Evolutionary conservation across 805 yeast genomes (phyloP), one percentile per base, ranked within the genome.

Genomic region (Saccharomycopsis sp.): DNA sequence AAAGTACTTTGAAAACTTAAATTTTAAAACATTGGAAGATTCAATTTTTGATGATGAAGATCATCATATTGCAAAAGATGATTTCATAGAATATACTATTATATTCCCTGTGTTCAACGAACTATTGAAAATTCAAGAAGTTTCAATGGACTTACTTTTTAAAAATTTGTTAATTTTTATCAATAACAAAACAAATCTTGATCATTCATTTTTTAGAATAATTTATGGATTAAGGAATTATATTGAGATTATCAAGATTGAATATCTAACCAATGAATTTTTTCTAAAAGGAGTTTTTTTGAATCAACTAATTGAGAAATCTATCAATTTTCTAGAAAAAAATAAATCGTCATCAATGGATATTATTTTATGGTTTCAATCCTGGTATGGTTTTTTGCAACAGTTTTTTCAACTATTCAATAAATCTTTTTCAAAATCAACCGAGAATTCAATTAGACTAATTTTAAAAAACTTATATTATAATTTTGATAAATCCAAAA

Each of bases 221-320:
- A 18, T 41, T 14, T 21, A 25, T 29, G 40, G 40, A 5, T 26
- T 41, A 21, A 29, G 27, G 6, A 20, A 31, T 2, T 41, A 31
- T 12, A 26, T 36, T 19, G 25, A 10, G 5, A 15, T 21, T 17
- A 31, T 13, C 21, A 31, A 30, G 6, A 28, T 14, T 12, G 37
- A 36, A 17, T 31, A n/a, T 20, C 26, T 21, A 10, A 20, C 37
- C 18, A 14, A 27, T 18, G 32, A 41, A 12, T 37, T 41, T 18
- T 41, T 41, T 13, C 27, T 41, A 18, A 31, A 36, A 5, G 34
- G 27, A 9, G 21, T 31, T 20, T 37, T 41, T 20, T 36, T 31
- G 23, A 32, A 20, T 20, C 18, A 32, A 12, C 18, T 36, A 5
- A 21, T 31, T 2, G 33, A 33, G 17, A 9, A 36, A 3, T 21